Evolutionary conservation across 805 yeast species (phyloP).

Genomic region (Pichia thaimueangensis): DNA sequence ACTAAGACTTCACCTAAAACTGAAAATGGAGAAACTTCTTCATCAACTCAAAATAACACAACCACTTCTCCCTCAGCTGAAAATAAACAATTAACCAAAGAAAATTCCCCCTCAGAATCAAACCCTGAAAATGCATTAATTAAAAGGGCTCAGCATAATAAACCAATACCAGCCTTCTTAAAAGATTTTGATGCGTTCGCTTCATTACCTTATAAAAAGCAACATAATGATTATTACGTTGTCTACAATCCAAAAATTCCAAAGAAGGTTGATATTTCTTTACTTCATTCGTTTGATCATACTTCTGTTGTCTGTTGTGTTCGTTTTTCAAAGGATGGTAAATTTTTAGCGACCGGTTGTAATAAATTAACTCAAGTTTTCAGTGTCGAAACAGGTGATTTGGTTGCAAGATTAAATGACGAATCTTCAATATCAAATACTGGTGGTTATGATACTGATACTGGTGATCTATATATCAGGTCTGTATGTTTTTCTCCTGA

Average conservation of each 20-base stretch:
- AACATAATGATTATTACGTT: constrained; percentile 77
- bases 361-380: constrained; percentile 93
- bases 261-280: constrained; percentile 70
- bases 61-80: not conserved
- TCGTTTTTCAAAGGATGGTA: constrained; percentile 85
- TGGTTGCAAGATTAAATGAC: constrained; percentile 80
- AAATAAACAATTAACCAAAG: not conserved
- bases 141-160: constrained; percentile 47
- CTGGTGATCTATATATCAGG: constrained; percentile 85
- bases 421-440: constrained; percentile 48
- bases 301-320: constrained; percentile 96
- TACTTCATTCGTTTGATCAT: constrained; percentile 87
- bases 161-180: constrained; percentile 77
- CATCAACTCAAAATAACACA: not conserved
- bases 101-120: no score
- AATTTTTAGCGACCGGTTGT: constrained; percentile 93
- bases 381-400: constrained; percentile 85
- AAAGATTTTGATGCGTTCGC: constrained; percentile 72
- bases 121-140: constrained; percentile 31
- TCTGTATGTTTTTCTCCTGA: constrained; percentile 97
- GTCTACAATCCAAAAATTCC: constrained; percentile 86
- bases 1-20: not conserved
- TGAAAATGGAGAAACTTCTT: not conserved
- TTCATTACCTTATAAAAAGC: constrained; percentile 74
- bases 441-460: constrained; percentile 49